Conservation (phyloP, 345 rosid species). For the Erucastrum elatum region DNA sequence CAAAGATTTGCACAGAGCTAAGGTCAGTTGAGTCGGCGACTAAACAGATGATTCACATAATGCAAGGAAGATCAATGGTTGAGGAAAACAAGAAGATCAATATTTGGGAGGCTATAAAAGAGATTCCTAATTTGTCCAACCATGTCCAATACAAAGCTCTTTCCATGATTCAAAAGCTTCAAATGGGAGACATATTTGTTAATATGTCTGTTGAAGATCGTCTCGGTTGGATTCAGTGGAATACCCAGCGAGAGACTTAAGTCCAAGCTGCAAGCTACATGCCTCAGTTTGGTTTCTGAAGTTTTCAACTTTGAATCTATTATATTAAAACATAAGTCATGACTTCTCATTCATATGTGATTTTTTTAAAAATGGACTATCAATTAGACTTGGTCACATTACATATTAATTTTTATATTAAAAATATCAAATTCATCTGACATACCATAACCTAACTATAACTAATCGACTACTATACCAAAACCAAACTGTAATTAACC, state of each 20-base stretch:
- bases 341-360: too few relatives aligned
- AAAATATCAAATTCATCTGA: too few relatives aligned
- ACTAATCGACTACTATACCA: too few relatives aligned
- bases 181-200: slow-evolving; percentile 1
- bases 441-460: too few relatives aligned
- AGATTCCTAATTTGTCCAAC: slow-evolving; percentile 17
- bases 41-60: neutral
- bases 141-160: slow-evolving; percentile 8
- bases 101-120: slow-evolving; percentile 11
- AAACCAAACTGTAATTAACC: too few relatives aligned
- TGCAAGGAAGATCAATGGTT: slow-evolving; percentile 6
- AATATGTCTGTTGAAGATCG: slow-evolving; percentile 20
- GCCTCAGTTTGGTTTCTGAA: neutral
- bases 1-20: neutral
- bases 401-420: too few relatives aligned
- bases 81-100: neutral
- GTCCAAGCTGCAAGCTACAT: slow-evolving; percentile 6
- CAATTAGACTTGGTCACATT: too few relatives aligned
- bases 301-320: neutral
- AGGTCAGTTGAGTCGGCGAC: neutral
- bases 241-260: neutral
- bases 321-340: too few relatives aligned
- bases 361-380: too few relatives aligned
- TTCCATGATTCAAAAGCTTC: slow-evolving; percentile 14
- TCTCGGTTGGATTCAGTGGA: slow-evolving; percentile 10